These are phyloP conservation scores for Phytophthora tubulina DNA, from an alignment of 352 stramenopile genomes.

Conservation along the genomic window DNA sequence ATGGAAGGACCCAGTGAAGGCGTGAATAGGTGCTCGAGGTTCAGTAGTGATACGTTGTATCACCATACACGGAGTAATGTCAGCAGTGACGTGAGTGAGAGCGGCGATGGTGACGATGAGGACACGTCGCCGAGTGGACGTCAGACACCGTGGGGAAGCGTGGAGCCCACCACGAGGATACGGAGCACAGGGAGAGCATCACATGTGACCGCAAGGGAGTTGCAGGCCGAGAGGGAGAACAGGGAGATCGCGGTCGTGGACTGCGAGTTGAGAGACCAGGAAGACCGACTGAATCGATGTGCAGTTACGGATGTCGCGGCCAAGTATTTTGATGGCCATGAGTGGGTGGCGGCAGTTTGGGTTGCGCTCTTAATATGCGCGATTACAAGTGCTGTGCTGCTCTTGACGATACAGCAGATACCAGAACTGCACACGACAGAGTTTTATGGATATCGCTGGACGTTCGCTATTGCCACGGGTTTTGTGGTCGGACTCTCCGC, in stretches of 20 bases:
- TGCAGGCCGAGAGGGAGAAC: conserved; percentile 39
- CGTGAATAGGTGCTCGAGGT: conserved; percentile 27
- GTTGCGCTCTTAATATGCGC: conserved; percentile 39
- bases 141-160: conserved; percentile 3
- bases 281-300: conserved; percentile 34
- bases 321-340: conserved; percentile 33
- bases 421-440: conserved; percentile 47
- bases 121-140: background rate
- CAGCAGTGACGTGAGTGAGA: conserved; percentile 8
- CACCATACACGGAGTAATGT: conserved; percentile 43
- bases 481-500: conserved; percentile 50
- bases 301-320: conserved; percentile 29
- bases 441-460: conserved; percentile 55
- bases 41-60: conserved; percentile 43
- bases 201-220: conserved; percentile 19
- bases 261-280: conserved; percentile 37
- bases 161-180: conserved; percentile 28
- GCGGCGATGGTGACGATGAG: background rate
- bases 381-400: conserved; percentile 33
- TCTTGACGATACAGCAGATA: conserved; percentile 39
- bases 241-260: conserved; percentile 39
- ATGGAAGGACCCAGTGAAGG: conserved; percentile 39
- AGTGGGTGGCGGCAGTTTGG: conserved; percentile 52
- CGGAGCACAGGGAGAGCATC: conserved; percentile 21
- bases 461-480: conserved; percentile 44